Conservation (phyloP, 768 basidiomycete species). For the Naganishia vishniacii region DNA sequence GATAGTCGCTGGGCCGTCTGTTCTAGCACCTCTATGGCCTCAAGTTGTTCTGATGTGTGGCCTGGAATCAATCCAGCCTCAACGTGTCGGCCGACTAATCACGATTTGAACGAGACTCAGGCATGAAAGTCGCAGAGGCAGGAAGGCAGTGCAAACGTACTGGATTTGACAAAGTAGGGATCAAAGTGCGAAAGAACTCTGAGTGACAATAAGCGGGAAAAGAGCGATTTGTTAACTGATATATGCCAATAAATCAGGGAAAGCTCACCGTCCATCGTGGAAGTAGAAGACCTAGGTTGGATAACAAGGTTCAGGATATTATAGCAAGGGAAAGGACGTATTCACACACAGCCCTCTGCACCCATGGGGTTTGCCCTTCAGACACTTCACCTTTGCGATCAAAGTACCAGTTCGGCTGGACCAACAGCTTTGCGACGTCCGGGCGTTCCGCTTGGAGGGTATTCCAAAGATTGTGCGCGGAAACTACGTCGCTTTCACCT, state of each 20-base stretch:
- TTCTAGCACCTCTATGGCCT: conserved; percentile 43
- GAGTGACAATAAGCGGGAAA: not conserved
- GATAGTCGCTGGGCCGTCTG: conserved; percentile 40
- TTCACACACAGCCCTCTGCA: conserved; percentile 30
- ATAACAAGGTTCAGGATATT: not conserved
- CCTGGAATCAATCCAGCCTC: conserved; percentile 37
- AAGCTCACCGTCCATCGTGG: conserved; percentile 32
- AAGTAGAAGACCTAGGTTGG: conserved; percentile 32
- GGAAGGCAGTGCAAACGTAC: too few relatives aligned
- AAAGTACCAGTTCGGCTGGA: conserved; percentile 45
- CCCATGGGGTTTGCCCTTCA: conserved; percentile 40
- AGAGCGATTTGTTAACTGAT: too few relatives aligned
- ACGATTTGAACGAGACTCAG: too few relatives aligned
- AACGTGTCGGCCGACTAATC: conserved; percentile 36
- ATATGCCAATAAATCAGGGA: too few relatives aligned
- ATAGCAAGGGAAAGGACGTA: too few relatives aligned
- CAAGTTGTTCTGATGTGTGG: conserved; percentile 34
- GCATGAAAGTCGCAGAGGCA: not conserved
- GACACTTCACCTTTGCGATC: conserved; percentile 47
- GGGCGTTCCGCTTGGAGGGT: conserved; percentile 42
- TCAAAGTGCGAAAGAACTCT: conserved; percentile 36
- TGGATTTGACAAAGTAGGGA: conserved; percentile 40
- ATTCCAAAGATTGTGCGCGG: conserved; percentile 45
- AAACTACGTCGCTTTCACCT: conserved; percentile 45
- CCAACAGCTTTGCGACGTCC: conserved; percentile 39